Evolutionary conservation across 2,329 filamentous ascomycete species (phyloP), one percentile per base, ranked within the genome.

Genomic region (Dothistroma pini): DNA sequence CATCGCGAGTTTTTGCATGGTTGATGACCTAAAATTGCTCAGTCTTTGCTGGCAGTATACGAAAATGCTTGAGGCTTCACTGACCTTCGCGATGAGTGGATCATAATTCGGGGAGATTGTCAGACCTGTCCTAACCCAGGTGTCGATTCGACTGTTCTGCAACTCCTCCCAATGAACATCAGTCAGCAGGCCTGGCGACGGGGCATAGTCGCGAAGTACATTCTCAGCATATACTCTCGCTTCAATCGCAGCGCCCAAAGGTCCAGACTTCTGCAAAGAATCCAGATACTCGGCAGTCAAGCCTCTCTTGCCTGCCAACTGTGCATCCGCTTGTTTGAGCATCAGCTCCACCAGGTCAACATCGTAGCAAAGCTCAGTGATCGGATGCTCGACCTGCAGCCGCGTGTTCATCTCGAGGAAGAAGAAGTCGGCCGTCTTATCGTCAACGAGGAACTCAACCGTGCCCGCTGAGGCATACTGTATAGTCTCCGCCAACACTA

Each of bases 381-480:
- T 83, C 0, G 80, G 80, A 67, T 85, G 83, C 68, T 85, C 83
- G 6, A 85, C 83, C 63, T 85, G 83, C 1, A 85, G 74, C 51
- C 83, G 75, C 0, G 83, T 84, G 65, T 85, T 85, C 81, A 85
- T 84, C 66, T 85, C 83, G 0, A 85, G 72, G 63, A 85, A 85
- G 75, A 83, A 96, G 75, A 95, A 96, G 49, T 89, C 84, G 53
- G 87, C 89, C 6, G 86, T 87, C 69, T 90, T 86, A 72, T 91
- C 89, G 75, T 96, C 91, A 5, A 96, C 87, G 49, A 96, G 89
- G 71, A 93, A 96, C 76, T 96, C 92, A 21, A 96, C 89, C 0
- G 92, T 96, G 1, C 92, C 92, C 9, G 91, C 92, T 7, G 89
- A 91, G n/a, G 89, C 88, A 70, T 96, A 96, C 2, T 77, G 76